Percentiles rank a stretch among this genome's conserved stretches.
These are phyloP conservation scores for Fusarium protoensiforme DNA, from an alignment of 2,329 filamentous ascomycete species.

Conservation along the genomic window DNA sequence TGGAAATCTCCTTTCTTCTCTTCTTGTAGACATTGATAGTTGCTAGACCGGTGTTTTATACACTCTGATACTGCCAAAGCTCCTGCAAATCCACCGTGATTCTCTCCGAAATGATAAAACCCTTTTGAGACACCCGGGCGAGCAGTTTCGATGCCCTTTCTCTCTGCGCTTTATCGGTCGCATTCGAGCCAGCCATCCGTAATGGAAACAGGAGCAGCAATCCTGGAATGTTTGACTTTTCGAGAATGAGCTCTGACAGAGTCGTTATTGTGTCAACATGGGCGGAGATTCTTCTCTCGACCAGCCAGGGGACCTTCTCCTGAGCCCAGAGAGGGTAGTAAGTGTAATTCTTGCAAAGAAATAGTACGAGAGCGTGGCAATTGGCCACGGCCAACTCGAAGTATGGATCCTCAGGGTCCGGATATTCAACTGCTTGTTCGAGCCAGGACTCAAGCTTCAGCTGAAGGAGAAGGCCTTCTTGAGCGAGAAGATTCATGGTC, in stretches of 20 bases:
- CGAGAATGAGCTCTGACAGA: not conserved
- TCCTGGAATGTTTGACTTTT: conserved; percentile 26
- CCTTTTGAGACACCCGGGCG: conserved; percentile 20
- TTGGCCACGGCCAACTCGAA: conserved; percentile 15
- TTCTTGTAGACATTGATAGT: not conserved
- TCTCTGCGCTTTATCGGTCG: not conserved
- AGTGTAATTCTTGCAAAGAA: conserved; percentile 38
- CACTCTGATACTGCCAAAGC: conserved; percentile 28
- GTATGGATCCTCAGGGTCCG: not conserved
- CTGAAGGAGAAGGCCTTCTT: conserved; percentile 17
- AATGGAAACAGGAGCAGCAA: conserved; percentile 38
- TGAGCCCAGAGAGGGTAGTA: conserved; percentile 36
- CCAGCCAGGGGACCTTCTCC: conserved; percentile 13
- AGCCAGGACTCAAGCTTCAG: not conserved
- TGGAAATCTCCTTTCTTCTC: not conserved
- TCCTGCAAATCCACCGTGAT: conserved; percentile 36
- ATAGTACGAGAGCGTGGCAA: conserved; percentile 32
- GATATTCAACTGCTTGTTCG: accelerated
- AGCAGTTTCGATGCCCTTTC: conserved; percentile 2
- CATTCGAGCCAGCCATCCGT: conserved; percentile 34
- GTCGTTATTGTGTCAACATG: conserved; percentile 8
- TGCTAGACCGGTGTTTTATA: not conserved
- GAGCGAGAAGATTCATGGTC: conserved; percentile 1
- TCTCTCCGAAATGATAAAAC: conserved; percentile 39
- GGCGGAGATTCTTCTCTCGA: not conserved